Evolutionary conservation across 805 yeast genomes (phyloP).

Genomic region (Saccharomyces jurei): DNA sequence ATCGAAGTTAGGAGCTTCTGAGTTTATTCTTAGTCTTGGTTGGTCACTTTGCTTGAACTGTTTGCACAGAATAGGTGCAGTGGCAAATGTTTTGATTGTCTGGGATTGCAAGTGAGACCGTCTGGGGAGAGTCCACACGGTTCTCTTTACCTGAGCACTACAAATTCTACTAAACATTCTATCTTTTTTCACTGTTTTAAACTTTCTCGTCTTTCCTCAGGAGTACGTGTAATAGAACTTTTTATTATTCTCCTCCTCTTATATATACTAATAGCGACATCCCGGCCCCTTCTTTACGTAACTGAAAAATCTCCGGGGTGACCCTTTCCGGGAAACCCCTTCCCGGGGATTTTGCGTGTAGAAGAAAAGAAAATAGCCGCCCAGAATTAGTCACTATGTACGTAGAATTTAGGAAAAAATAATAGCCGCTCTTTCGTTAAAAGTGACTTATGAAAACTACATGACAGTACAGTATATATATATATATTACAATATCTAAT

Average conservation of each 20-base stretch:
- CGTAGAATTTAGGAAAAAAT: neutral
- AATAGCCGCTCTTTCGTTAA: neutral
- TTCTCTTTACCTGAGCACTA: neutral
- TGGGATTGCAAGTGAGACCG: neutral
- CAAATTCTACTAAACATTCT: neutral
- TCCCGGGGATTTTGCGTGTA: neutral
- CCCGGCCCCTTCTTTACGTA: neutral
- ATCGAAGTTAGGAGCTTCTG: conserved; percentile 79
- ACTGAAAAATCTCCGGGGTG: neutral
- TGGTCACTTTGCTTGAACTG: conserved; percentile 43
- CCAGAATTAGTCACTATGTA: neutral
- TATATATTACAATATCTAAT: too few relatives aligned
- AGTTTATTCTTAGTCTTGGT: conserved; percentile 67
- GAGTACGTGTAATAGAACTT: neutral
- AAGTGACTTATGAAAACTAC: neutral
- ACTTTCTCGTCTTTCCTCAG: neutral
- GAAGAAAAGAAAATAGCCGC: neutral
- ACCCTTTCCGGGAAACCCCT: neutral
- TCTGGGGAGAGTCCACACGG: neutral
- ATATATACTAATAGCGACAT: neutral
- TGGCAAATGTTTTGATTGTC: neutral
- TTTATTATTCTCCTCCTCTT: neutral
- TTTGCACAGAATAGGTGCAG: neutral
- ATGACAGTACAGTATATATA: neutral
- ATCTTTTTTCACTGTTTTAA: neutral